Evolutionary conservation across 371 early-diverging fungal genomes (phyloP), one percentile per base, ranked within the genome.

Genomic region (Mucor racemosus): DNA sequence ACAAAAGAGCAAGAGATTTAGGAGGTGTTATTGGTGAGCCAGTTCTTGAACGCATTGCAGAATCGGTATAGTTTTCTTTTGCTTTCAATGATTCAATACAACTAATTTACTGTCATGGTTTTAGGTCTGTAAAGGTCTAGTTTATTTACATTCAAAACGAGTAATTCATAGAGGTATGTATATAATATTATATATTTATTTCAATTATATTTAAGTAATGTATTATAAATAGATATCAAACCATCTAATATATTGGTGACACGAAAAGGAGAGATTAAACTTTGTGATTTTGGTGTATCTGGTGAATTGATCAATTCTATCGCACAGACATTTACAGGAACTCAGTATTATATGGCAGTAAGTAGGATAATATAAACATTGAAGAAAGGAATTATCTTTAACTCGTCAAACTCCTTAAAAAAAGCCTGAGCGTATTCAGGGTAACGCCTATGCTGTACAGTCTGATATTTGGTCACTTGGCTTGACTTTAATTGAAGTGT

Each of bases 401-500:
- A 60, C 17, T 9, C 4, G 38, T 38, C 5, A 39, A 11, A 42
- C 40, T 65, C n/a, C 58, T 46, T 14, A 50, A 75, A 33, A 77
- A 77, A 87, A 87, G 89, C 99, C 99, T 61, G 99, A 99, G 73
- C 91, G 99, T 39, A 98, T 99, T 67, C 91, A 94, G 73, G 98
- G 97, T 41, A 90, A 85, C 56, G 86, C 88, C 38, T 97, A 98
- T 75, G 88, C 95, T 5, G 94, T 95, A 10, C 93, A 91, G 63
- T 93, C 94, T 15, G 99, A 99, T 76, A 91, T 96, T 17, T 99
- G 99, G 99, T 93, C 94, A 9, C 77, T 99, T 36, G 97, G 97
- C 0, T 78, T 98, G 65, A 93, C 97, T 6, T 82, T 98, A 54
- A 90, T 97, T 58, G 99, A 99, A 78, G 87, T 97, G 9, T 96